Percentiles rank a stretch among this genome's conserved stretches.
phyloP scores from a whole-genome alignment of 2,329 filamentous ascomycete genomes.

The Pyrenochaeta sp. region DNA sequence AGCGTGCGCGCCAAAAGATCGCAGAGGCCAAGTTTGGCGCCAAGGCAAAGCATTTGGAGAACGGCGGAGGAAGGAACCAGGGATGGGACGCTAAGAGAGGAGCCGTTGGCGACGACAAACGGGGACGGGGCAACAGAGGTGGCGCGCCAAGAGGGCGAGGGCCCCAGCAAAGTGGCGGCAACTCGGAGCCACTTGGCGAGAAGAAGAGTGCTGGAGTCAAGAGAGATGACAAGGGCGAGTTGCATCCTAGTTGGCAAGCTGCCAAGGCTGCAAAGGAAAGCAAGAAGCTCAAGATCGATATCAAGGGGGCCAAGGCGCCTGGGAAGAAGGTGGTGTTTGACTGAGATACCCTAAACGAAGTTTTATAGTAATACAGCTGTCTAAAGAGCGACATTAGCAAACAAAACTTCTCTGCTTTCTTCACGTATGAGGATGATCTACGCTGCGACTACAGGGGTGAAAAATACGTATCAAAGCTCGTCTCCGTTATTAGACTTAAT shows the following conservation, averaged over 20 bases:
- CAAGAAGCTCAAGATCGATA: slow-evolving; percentile 53
- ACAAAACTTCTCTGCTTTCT: too few species aligned
- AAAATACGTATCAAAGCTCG: too few species aligned
- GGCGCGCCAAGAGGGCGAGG: slow-evolving; percentile 30
- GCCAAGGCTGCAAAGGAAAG: slow-evolving; percentile 67
- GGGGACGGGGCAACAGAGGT: slow-evolving; percentile 28
- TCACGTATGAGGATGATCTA: too few species aligned
- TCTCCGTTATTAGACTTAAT: too few species aligned
- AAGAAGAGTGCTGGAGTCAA: slow-evolving; percentile 50
- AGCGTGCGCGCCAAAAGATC: slow-evolving; percentile 79
- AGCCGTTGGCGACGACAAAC: slow-evolving; percentile 53
- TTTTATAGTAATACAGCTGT: too few species aligned
- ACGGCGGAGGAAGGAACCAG: slow-evolving; percentile 54
- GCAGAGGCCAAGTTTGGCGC: slow-evolving; percentile 82
- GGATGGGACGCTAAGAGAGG: slow-evolving; percentile 69
- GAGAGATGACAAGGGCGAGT: slow-evolving; percentile 59
- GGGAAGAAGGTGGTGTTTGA: slow-evolving; percentile 72
- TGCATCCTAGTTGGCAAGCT: slow-evolving; percentile 73
- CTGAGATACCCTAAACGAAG: slow-evolving; percentile 42
- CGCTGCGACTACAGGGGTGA: too few species aligned
- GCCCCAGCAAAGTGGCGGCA: slow-evolving; percentile 42
- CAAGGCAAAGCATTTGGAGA: slow-evolving; percentile 72
- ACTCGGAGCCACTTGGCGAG: slow-evolving; percentile 37
- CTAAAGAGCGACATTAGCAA: too few species aligned
- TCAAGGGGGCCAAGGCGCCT: slow-evolving; percentile 53